Base-by-base conservation (phyloP, 1,139 yeast genomes). In the Candida dubliniensis region DNA sequence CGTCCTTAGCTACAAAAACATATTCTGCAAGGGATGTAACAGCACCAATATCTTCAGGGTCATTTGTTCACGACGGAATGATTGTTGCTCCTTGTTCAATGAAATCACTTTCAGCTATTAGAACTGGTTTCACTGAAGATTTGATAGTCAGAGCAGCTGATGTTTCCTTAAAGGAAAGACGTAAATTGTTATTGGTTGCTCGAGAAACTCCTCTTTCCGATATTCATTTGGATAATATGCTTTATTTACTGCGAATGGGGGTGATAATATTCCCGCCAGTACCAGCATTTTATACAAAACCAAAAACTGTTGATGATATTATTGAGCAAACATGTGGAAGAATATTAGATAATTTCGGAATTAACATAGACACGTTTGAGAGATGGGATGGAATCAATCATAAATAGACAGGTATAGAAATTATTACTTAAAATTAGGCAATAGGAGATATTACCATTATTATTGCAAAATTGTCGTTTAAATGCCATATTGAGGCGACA, bases 1-100 rank as follows among this genome's bases (percentile, higher is more conserved):
- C 10, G 2, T 34, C 36, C 18, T 34, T 34, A 10, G 15, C 36
- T 23, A 8, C 36, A 5, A 34, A 34, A 14, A 11, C 24, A 9
- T 34, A 34, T 12, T 34, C 36, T 6, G 24, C 27, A 11, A 34
- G 26, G 14, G 36, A 34, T 25, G 36, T 34, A 14, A 34, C 36
- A 18, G 36, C 36, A 18, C 36, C 36, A 7, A 34, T 34, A 9
- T 34, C 36, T 11, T 23, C 29, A 8, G 36, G 36, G 12, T 34
- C 36, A 12, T 34, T 34, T 12, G n/a, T 34, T 11, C 36, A 34
- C 12, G 36, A 34, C 23, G 36, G 36, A 11, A 34, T 34, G 36
- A 34, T 34, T n/a, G 29, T 34, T 34, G 36, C 36, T 23, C 36
- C 36, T 12, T 34, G 36, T 34, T 34, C 36, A 34, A 34, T 34